Base-by-base conservation (phyloP, 2,329 filamentous ascomycete genomes). In the Kalaharituber pfeilii region DNA sequence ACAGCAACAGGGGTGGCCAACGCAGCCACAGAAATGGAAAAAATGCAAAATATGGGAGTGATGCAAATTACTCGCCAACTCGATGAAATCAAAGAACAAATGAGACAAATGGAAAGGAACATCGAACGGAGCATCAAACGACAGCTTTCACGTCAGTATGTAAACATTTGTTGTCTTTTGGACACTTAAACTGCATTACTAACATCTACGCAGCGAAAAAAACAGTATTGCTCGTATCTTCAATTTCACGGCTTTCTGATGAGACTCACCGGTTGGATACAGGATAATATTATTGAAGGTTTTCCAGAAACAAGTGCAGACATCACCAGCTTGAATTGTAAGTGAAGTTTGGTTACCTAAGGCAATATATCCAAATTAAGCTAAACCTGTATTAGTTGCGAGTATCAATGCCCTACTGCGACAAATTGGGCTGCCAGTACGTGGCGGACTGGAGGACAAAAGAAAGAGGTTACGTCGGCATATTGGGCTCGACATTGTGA, bases 71-170 rank as follows among this genome's bases (percentile, higher is more conserved):
- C n/a, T 13, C 42, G 8, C 2, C 42, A 47, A 25, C 42, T 47
- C 24, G 42, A 18, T 47, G 20, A 22, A 47, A 47, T 47, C 9
- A 2, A 25, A 22, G 42, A 47, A 22, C 42, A 47, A 47, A 18
- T 47, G 11, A 15, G 42, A 18, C 42, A 47, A 47, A 47, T 47
- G 42, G 42, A 47, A 47, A 47, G 42, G 42, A 47, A 47, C 42
- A 47, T 47, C n/a, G 9, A 47, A 25, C 42, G 24, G 42, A 47
- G 15, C 42, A 3, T 47, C 3, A 15, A 25, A 47, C 42, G 42
- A 47, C 2, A 47, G 24, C 42, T 47, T 47, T 47, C 42, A 47
- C 42, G 42, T 20, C 8, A 3, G 42, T 47, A 47, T 47, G 42
- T 47, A 3, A 47, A 47, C 13, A 11, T 8, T 47, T 47, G n/a